phyloP scores from a whole-genome alignment of 2,329 filamentous ascomycete species.

The Penicillium capsulatum region DNA sequence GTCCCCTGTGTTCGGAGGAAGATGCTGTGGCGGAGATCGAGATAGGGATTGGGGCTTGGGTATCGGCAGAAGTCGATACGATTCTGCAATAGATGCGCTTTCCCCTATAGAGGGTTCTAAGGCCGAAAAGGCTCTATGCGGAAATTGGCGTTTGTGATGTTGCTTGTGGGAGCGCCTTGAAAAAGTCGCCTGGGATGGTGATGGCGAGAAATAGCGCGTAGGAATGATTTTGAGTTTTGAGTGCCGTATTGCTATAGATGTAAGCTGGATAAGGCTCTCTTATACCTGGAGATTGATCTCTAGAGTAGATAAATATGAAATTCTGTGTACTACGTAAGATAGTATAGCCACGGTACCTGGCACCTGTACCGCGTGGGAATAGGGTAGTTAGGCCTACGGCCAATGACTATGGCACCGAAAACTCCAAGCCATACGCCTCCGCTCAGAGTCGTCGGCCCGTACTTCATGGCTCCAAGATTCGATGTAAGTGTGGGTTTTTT shows the following conservation, averaged over 20 bases:
- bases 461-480: neutral
- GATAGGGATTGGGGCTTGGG: neutral
- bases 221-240: neutral
- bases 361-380: neutral
- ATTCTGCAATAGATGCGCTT: neutral
- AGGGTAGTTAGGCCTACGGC: neutral
- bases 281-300: neutral
- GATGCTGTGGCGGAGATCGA: neutral
- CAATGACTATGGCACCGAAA: neutral
- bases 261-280: neutral
- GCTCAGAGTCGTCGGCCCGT: neutral
- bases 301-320: neutral
- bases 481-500: conserved; percentile 1
- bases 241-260: no score
- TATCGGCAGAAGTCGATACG: neutral
- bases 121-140: neutral
- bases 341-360: neutral
- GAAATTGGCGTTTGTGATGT: neutral
- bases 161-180: neutral
- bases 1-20: neutral
- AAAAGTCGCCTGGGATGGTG: neutral
- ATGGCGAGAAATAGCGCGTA: neutral
- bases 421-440: no score
- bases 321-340: neutral
- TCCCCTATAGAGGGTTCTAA: neutral